A percentile compares a stretch with the other conserved stretches of the same genome.
Conservation (phyloP, 129 eudicot species). For the Arctium lappa region DNA sequence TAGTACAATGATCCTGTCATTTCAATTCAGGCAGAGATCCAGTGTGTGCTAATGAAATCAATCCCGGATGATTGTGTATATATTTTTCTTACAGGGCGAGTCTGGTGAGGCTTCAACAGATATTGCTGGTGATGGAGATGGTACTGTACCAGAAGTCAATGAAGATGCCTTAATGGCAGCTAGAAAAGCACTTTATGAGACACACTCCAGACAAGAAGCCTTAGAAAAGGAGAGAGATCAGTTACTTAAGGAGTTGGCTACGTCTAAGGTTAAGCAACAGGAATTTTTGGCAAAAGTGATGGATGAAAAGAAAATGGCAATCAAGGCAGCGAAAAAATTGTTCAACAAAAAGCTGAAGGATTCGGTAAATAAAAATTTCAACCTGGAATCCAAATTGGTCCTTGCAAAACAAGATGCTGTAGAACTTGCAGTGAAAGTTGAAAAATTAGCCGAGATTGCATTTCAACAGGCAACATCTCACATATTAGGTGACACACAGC, state of each 20-base stretch:
- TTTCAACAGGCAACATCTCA: slow-evolving; percentile 43
- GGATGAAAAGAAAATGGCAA: slow-evolving; percentile 43
- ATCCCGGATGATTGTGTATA: neutral
- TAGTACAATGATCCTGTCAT: neutral
- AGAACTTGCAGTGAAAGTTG: slow-evolving; percentile 49
- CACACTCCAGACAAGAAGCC: slow-evolving; percentile 33
- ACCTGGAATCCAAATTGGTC: slow-evolving; percentile 34
- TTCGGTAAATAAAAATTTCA: slow-evolving; percentile 37
- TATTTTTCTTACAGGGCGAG: slow-evolving; percentile 35
- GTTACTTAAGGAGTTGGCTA: slow-evolving; percentile 44
- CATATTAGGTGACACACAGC: slow-evolving; percentile 39
- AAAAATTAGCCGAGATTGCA: slow-evolving; percentile 42
- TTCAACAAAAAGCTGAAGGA: slow-evolving; percentile 30
- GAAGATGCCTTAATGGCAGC: slow-evolving; percentile 31
- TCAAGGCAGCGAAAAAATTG: slow-evolving; percentile 34
- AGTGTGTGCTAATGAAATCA: neutral
- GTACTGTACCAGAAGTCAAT: slow-evolving; percentile 21
- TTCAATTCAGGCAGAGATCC: neutral
- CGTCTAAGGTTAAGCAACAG: slow-evolving; percentile 38
- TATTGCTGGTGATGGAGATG: slow-evolving; percentile 21
- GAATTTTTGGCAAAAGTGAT: slow-evolving; percentile 35
- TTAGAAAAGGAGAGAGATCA: slow-evolving; percentile 43
- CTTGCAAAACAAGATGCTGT: slow-evolving; percentile 45
- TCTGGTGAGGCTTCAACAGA: slow-evolving; percentile 28
- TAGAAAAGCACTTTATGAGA: slow-evolving; percentile 34